Percentiles rank a stretch among this genome's conserved stretches.
phyloP scores from a whole-genome alignment of 2,329 filamentous ascomycete genomes.

The Metarhizium guizhouense region DNA sequence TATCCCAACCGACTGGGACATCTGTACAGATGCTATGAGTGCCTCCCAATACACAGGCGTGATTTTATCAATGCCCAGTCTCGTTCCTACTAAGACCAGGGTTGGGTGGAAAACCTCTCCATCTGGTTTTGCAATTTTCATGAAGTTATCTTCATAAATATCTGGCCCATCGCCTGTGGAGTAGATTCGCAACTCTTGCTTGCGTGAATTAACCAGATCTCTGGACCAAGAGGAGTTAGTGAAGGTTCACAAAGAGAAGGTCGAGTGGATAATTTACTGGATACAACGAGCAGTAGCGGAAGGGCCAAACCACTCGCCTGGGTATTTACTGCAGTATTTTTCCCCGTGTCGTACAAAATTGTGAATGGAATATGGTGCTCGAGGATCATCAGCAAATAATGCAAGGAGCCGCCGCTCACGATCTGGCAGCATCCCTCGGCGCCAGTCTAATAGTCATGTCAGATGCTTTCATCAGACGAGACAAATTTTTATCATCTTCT shows the following conservation, averaged over 20 bases:
- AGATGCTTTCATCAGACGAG: neutral
- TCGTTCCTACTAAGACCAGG: slow-evolving; percentile 77
- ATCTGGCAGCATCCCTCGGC: slow-evolving; percentile 45
- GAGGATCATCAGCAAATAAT: slow-evolving; percentile 78
- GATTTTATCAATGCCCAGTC: slow-evolving; percentile 87
- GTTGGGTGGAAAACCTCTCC: slow-evolving; percentile 68
- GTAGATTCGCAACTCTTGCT: slow-evolving; percentile 67
- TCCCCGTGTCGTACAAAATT: slow-evolving; percentile 87
- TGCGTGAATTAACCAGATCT: slow-evolving; percentile 61
- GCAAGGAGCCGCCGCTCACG: slow-evolving; percentile 66
- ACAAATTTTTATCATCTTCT: slow-evolving; percentile 6
- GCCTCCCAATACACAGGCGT: slow-evolving; percentile 93
- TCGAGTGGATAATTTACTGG: slow-evolving; percentile 49
- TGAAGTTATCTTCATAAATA: slow-evolving; percentile 84
- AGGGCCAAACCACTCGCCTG: slow-evolving; percentile 98
- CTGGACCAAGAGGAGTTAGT: slow-evolving; percentile 32
- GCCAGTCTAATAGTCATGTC: slow-evolving; percentile 52
- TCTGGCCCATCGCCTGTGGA: slow-evolving; percentile 84
- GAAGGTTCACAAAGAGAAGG: no score
- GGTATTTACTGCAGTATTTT: slow-evolving; percentile 80
- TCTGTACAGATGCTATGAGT: slow-evolving; percentile 74
- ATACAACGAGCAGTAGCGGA: slow-evolving; percentile 92
- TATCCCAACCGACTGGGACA: slow-evolving; percentile 90
- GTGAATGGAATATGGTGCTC: slow-evolving; percentile 88
- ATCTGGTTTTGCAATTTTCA: slow-evolving; percentile 63